Percentiles rank a stretch among this genome's conserved stretches.
phyloP scores from a whole-genome alignment of 768 basidiomycete genomes.

The Termitomyces sp. region DNA sequence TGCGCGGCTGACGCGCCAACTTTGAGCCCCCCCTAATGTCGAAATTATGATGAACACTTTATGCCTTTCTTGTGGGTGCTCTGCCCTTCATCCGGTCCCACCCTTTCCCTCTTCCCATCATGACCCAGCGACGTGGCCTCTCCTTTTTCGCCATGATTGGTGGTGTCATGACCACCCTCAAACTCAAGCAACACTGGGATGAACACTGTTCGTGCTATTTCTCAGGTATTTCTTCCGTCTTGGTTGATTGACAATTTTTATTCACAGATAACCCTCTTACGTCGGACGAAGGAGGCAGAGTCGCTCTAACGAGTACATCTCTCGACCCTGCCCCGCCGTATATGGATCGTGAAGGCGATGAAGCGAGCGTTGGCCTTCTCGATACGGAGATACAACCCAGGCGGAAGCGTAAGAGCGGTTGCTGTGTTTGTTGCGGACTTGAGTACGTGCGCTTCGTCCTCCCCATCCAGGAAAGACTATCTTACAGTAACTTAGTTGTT shows the following conservation, averaged over 20 bases:
- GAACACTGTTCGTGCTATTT: conserved; percentile 30
- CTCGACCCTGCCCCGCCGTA: conserved; percentile 5
- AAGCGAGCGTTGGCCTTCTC: conserved; percentile 25
- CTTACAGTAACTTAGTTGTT: conserved; percentile 29
- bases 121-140: conserved; percentile 14
- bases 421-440: conserved; percentile 43
- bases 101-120: conserved; percentile 6
- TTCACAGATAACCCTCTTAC: conserved; percentile 35
- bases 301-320: conserved; percentile 20
- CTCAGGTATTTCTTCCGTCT: neutral
- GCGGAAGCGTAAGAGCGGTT: conserved; percentile 28
- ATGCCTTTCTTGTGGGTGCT: neutral
- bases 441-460: neutral
- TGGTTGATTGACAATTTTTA: neutral
- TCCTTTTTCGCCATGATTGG: conserved; percentile 40
- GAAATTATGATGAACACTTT: neutral
- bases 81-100: neutral
- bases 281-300: conserved; percentile 35
- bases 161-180: conserved; percentile 38
- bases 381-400: conserved; percentile 23
- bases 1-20: neutral
- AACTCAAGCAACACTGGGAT: conserved; percentile 40
- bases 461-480: neutral
- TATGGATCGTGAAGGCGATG: conserved; percentile 19
- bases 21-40: neutral